These are phyloP conservation scores for Coniophora puteana DNA, from an alignment of 1,284 basidiomycete genomes.

Conservation along the genomic window DNA sequence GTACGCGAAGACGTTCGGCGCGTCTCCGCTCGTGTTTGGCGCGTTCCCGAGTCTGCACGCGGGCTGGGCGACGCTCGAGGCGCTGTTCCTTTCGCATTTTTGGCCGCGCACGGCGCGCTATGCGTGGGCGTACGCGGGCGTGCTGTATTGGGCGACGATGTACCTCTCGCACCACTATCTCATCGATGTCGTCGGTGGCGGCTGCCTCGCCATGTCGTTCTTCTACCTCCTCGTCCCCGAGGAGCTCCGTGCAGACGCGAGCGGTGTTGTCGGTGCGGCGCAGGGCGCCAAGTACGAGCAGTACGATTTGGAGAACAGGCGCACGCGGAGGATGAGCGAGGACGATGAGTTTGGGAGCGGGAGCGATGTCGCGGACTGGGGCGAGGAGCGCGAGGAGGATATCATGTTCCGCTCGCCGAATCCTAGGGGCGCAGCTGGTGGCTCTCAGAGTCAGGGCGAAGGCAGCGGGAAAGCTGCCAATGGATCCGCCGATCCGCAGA, in stretches of 20 bases:
- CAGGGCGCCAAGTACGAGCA: constrained; percentile 57
- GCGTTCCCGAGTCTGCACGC: constrained; percentile 96
- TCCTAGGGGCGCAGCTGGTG: constrained; percentile 29
- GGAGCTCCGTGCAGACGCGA: constrained; percentile 61
- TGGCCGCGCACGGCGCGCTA: constrained; percentile 74
- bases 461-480: constrained; percentile 25
- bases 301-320: constrained; percentile 56
- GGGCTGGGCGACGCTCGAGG: constrained; percentile 88
- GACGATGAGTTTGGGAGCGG: constrained; percentile 54
- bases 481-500: constrained; percentile 11
- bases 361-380: constrained; percentile 50
- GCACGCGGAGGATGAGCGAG: constrained; percentile 31
- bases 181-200: constrained; percentile 93
- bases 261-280: constrained; percentile 37
- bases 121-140: constrained; percentile 84
- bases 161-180: constrained; percentile 98
- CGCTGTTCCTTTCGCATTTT: constrained; percentile 93
- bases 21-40: constrained; percentile 93
- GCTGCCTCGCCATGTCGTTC: constrained; percentile 81
- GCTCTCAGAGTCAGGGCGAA: constrained; percentile 10
- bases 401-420: constrained; percentile 69
- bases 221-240: constrained; percentile 91
- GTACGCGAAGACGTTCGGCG: constrained; percentile 85
- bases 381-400: constrained; percentile 55
- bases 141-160: constrained; percentile 98